A percentile compares a stretch with the other conserved stretches of the same genome.
Conservation (phyloP, 2,329 filamentous ascomycete genomes). For the Venturia pyrina region DNA sequence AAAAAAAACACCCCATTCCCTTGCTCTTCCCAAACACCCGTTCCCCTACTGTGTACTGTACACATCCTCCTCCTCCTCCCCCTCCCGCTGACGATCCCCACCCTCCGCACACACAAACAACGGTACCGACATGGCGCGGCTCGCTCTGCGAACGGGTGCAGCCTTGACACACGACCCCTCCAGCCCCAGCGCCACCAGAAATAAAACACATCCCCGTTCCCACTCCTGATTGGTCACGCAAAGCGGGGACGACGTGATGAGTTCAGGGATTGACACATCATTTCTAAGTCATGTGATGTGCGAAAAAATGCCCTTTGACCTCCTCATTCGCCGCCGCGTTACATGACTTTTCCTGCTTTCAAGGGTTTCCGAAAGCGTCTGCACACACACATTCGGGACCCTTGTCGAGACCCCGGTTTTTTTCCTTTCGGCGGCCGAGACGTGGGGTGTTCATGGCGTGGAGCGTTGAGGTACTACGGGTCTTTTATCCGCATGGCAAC, state of each 20-base stretch:
- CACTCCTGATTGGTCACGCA: not conserved
- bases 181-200: not conserved
- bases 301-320: not conserved
- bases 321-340: not conserved
- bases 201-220: not conserved
- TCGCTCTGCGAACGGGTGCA: not conserved
- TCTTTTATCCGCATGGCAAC: not conserved
- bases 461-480: not conserved
- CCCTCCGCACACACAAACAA: not conserved
- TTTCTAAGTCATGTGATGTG: not conserved
- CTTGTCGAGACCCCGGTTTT: not conserved
- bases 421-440: too few relatives aligned
- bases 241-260: not conserved
- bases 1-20: not conserved
- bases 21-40: not conserved
- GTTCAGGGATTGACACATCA: not conserved
- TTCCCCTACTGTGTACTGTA: too few relatives aligned
- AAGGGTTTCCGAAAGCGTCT: too few relatives aligned
- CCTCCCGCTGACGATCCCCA: too few relatives aligned
- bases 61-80: too few relatives aligned
- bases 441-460: not conserved
- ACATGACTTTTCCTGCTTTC: not conserved
- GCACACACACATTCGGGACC: too few relatives aligned
- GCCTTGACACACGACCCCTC: not conserved
- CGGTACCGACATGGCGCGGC: not conserved